A percentile compares a stretch with the other conserved stretches of the same genome.
These are phyloP conservation scores for Amaranthus cruentus DNA, from an alignment of 148 eudicot species.

Conservation along the genomic window DNA sequence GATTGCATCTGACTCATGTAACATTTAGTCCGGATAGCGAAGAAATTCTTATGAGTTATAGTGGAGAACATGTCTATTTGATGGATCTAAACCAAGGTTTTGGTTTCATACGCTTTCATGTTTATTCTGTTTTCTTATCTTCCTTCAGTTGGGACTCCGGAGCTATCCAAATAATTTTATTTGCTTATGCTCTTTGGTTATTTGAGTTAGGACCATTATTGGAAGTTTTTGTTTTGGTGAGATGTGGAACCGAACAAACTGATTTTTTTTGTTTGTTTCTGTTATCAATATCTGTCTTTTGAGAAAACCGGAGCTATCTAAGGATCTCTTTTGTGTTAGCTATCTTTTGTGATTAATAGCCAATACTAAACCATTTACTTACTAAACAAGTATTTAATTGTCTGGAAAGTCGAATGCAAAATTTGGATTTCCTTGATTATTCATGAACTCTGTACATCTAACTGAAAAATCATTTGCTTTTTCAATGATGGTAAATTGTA, in stretches of 20 bases:
- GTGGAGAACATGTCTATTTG: constrained; percentile 92
- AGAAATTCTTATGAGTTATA: constrained; percentile 84
- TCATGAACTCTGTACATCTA: too few species aligned
- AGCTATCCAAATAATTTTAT: background rate
- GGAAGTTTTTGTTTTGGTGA: background rate
- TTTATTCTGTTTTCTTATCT: background rate
- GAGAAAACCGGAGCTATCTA: too few species aligned
- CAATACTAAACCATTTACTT: too few species aligned
- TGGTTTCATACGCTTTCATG: background rate
- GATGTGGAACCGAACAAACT: background rate
- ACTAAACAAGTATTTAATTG: too few species aligned
- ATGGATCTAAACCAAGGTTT: constrained; percentile 85
- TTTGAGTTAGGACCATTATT: background rate
- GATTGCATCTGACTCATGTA: constrained; percentile 88
- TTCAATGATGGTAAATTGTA: too few species aligned
- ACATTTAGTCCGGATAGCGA: constrained; percentile 90
- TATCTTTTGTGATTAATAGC: too few species aligned
- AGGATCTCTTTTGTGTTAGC: too few species aligned
- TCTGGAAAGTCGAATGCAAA: too few species aligned
- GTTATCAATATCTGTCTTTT: background rate
- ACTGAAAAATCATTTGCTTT: too few species aligned
- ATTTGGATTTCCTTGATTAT: too few species aligned
- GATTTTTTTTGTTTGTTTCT: background rate
- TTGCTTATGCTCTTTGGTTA: background rate
- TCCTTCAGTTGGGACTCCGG: background rate